Conservation (phyloP, 148 eudicot genomes). For the Euryodendron excelsum region DNA sequence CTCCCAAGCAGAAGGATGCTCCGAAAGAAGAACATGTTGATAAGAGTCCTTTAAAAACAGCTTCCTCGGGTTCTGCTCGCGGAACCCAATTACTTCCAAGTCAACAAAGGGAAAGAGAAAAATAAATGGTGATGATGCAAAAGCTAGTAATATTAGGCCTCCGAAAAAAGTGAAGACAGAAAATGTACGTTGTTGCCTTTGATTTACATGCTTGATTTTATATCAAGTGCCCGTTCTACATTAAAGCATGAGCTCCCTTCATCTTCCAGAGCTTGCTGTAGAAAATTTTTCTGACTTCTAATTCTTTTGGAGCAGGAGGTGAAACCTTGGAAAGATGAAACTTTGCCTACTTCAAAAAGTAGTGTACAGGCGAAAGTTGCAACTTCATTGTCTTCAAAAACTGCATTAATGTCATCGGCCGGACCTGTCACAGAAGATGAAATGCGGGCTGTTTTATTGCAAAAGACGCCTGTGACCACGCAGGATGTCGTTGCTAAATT, state of each 20-base stretch:
- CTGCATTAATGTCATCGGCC: constrained; percentile 40
- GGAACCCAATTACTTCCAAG: constrained; percentile 68
- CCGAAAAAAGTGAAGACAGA: constrained; percentile 83
- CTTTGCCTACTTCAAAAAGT: constrained; percentile 36
- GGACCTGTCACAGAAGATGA: constrained; percentile 96
- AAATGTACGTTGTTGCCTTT: constrained; percentile 43
- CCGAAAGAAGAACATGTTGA: constrained; percentile 84
- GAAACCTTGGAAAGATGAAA: constrained; percentile 59
- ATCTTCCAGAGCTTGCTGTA: constrained; percentile 5
- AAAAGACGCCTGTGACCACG: constrained; percentile 73
- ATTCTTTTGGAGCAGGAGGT: constrained; percentile 46
- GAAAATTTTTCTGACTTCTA: background rate
- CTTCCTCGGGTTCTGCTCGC: constrained; percentile 50
- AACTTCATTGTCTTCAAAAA: constrained; percentile 36
- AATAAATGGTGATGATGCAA: constrained; percentile 58
- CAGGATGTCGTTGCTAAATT: constrained; percentile 80
- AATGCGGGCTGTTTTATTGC: constrained; percentile 73
- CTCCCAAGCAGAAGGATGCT: constrained; percentile 73
- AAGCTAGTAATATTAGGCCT: constrained; percentile 51
- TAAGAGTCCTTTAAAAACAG: constrained; percentile 64
- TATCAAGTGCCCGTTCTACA: background rate
- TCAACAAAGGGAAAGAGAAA: constrained; percentile 92
- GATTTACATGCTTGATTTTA: background rate
- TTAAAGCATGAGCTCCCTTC: background rate
- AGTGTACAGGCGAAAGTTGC: constrained; percentile 40